A percentile compares a stretch with the other conserved stretches of the same genome.
These are phyloP conservation scores for Xylaria intraflava DNA, from an alignment of 495 filamentous ascomycete species.

Conservation along the genomic window DNA sequence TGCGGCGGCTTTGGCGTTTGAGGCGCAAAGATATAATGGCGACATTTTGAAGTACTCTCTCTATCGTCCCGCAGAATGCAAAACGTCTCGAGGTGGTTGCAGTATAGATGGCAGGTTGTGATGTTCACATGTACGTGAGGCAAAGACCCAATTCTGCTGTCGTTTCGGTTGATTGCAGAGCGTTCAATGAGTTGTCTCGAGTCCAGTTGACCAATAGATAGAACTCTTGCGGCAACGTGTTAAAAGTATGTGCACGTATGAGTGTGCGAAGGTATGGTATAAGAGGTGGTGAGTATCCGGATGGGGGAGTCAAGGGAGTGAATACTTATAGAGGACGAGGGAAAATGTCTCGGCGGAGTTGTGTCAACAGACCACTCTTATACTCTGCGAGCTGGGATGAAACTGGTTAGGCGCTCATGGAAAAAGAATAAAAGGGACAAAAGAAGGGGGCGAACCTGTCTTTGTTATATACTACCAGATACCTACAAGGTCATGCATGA, in stretches of 20 bases:
- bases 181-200: not conserved
- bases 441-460: conserved; percentile 2
- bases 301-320: not conserved
- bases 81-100: too few species aligned
- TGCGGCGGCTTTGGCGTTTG: not conserved
- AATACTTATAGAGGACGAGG: too few species aligned
- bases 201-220: not conserved
- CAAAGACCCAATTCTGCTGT: not conserved
- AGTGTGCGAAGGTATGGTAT: too few species aligned
- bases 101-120: too few species aligned
- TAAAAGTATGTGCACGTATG: too few species aligned
- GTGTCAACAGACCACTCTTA: too few species aligned
- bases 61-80: not conserved
- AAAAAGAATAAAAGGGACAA: conserved; percentile 2
- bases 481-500: too few species aligned
- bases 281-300: not conserved
- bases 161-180: not conserved
- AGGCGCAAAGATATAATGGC: conserved; percentile 8
- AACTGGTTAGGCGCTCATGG: conserved; percentile 4
- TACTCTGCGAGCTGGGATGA: not conserved
- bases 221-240: not conserved
- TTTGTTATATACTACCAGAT: conserved; percentile 6
- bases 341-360: not conserved
- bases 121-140: not conserved
- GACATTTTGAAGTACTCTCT: not conserved